Conservation (phyloP, 495 filamentous ascomycete genomes). For the Lindgomyces ingoldianus region DNA sequence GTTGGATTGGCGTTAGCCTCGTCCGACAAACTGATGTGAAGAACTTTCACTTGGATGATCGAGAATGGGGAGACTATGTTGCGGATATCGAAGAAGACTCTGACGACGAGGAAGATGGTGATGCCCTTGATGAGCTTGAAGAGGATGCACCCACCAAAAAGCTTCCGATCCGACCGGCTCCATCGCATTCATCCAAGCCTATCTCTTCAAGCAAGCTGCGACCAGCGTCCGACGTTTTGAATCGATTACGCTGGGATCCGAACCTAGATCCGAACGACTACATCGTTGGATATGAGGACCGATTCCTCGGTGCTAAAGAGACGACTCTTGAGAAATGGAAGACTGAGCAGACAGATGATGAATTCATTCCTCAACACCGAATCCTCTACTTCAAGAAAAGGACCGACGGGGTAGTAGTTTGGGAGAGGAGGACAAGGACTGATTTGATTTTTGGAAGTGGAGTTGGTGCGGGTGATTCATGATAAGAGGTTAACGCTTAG, state of each 20-base stretch:
- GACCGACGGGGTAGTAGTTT: constrained; percentile 53
- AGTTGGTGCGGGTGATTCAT: constrained; percentile 2
- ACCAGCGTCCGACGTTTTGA: constrained; percentile 63
- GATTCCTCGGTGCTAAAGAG: constrained; percentile 68
- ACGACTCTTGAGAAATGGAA: constrained; percentile 67
- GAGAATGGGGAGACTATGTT: constrained; percentile 53
- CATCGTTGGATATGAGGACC: constrained; percentile 73
- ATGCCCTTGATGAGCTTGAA: constrained; percentile 38
- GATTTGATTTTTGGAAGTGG: constrained; percentile 63
- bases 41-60: constrained; percentile 47
- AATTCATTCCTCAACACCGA: constrained; percentile 82
- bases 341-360: constrained; percentile 74
- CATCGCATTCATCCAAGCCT: not conserved
- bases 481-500: too few relatives aligned
- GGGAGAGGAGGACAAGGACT: constrained; percentile 59
- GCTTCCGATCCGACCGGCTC: not conserved
- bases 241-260: constrained; percentile 71
- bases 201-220: constrained; percentile 41
- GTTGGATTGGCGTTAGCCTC: constrained; percentile 52
- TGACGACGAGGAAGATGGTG: constrained; percentile 40
- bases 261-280: constrained; percentile 62
- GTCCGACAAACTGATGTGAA: constrained; percentile 46
- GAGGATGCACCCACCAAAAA: constrained; percentile 23
- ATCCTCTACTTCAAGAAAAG: constrained; percentile 69
- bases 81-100: constrained; percentile 46